Evolutionary conservation across 163 green algal genomes (phyloP), one percentile per base, ranked within the genome.

Genomic region (Volvox carteri): DNA sequence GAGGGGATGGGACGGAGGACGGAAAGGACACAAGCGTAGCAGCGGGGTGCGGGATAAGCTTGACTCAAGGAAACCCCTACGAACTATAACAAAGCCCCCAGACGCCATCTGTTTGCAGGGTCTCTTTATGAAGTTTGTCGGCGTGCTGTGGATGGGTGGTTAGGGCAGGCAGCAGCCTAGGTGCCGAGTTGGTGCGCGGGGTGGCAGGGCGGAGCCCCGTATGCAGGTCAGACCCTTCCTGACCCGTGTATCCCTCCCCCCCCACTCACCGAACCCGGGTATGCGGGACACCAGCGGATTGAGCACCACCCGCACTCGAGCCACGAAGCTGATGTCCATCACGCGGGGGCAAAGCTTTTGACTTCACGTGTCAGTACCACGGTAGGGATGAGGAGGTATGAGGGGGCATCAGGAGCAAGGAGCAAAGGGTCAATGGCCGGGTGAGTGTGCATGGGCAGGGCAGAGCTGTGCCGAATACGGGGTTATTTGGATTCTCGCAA

Each of bases 341-440:
- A 99, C 93, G 88, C 97, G 98, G n/a, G 97, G 96, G 80, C 95
- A 96, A 91, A 99, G 95, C 86, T 95, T 95, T 25, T 95, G 95
- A 39, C 83, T 88, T 67, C 50, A 44, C 2, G 72, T 4, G n/a
- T n/a, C n/a, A n/a, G n/a, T n/a, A n/a, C n/a, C n/a, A n/a, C n/a
- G 70, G 70, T 1, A 28, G 65, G 67, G 67, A 14, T 48, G 35
- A 12, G 33, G 37, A 77, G n/a, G 65, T 12, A 39, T 73, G 9
- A 39, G 21, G n/a, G n/a, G 3, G 62, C 16, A 73, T 37, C 23
- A 5, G n/a, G n/a, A n/a, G n/a, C n/a, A 73, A 41, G n/a, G 3
- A 39, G 62, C 25, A 37, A 41, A 42, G 62, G 62, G 7, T 65
- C 19, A 23, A 12, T 41, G 8, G 62, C 9, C n/a, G n/a, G n/a